A percentile compares a stretch with the other conserved stretches of the same genome.
Conservation (phyloP, 1,139 yeast species). For the Sugiyamaella pinicola region DNA sequence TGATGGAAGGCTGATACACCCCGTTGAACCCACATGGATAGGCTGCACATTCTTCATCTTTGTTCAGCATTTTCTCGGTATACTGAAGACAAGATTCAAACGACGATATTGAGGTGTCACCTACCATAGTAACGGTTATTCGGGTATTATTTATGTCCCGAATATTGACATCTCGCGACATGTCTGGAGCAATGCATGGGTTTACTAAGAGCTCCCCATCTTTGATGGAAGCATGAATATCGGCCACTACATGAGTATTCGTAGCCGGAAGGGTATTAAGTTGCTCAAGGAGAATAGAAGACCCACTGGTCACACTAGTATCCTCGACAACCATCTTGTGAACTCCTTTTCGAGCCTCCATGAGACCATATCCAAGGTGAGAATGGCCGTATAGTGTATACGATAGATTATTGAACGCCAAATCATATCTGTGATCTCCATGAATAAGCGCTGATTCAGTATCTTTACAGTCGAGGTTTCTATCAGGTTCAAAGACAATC, state of each 20-base stretch:
- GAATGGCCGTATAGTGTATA: conserved; percentile 83
- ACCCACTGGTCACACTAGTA: neutral
- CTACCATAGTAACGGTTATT: conserved; percentile 64
- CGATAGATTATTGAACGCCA: conserved; percentile 71
- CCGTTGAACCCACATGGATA: conserved; percentile 93
- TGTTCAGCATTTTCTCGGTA: conserved; percentile 74
- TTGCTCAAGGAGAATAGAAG: conserved; percentile 1
- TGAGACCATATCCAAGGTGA: conserved; percentile 88
- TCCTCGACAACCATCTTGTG: conserved; percentile 47
- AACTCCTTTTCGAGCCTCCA: conserved; percentile 86
- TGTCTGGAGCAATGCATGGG: conserved; percentile 82
- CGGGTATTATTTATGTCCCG: conserved; percentile 21
- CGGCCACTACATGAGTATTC: conserved; percentile 7
- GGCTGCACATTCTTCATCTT: conserved; percentile 67
- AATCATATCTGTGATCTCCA: conserved; percentile 81
- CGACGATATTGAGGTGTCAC: conserved; percentile 54
- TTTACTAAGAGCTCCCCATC: conserved; percentile 47
- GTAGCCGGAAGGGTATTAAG: conserved; percentile 3
- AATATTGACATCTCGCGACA: conserved; percentile 45
- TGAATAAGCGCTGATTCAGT: conserved; percentile 61
- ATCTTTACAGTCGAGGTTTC: conserved; percentile 40
- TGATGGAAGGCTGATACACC: conserved; percentile 88
- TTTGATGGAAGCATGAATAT: conserved; percentile 12
- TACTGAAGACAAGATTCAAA: conserved; percentile 74
- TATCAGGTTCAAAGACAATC: conserved; percentile 84